A percentile compares a stretch with the other conserved stretches of the same genome.
Conservation (phyloP, 495 filamentous ascomycete genomes). For the Penicillium salamii region DNA sequence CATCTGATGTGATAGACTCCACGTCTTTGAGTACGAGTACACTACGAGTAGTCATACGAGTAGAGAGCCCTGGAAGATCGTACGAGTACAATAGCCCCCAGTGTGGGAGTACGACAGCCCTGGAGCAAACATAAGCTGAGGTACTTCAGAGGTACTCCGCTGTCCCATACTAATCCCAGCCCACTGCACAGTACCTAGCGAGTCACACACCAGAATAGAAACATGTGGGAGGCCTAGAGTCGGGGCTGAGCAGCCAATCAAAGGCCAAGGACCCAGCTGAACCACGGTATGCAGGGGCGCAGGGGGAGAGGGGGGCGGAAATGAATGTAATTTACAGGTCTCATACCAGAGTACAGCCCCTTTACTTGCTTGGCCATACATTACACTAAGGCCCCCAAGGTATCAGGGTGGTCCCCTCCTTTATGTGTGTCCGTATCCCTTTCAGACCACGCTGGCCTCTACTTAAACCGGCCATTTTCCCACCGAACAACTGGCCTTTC, state of each 20-base stretch:
- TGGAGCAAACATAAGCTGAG: too few relatives aligned
- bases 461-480: conserved; percentile 29
- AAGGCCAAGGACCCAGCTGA: background rate
- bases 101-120: too few relatives aligned
- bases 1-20: too few relatives aligned
- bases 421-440: conserved; percentile 1
- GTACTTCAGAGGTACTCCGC: too few relatives aligned
- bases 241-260: background rate
- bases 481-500: conserved; percentile 38
- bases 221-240: background rate
- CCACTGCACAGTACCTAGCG: too few relatives aligned
- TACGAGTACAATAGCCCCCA: too few relatives aligned
- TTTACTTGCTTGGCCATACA: background rate
- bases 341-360: background rate
- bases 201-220: background rate
- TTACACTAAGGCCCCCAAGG: too few relatives aligned
- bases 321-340: conserved; percentile 5
- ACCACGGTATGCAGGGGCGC: conserved; percentile 24
- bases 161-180: too few relatives aligned
- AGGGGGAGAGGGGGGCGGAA: background rate
- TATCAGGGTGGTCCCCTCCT: too few relatives aligned
- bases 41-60: too few relatives aligned
- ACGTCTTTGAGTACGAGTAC: too few relatives aligned
- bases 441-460: conserved; percentile 48
- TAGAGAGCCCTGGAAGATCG: too few relatives aligned